Evolutionary conservation across 768 basidiomycete species (phyloP), one percentile per base, ranked within the genome.

Genomic region (Termitomyces sp.): DNA sequence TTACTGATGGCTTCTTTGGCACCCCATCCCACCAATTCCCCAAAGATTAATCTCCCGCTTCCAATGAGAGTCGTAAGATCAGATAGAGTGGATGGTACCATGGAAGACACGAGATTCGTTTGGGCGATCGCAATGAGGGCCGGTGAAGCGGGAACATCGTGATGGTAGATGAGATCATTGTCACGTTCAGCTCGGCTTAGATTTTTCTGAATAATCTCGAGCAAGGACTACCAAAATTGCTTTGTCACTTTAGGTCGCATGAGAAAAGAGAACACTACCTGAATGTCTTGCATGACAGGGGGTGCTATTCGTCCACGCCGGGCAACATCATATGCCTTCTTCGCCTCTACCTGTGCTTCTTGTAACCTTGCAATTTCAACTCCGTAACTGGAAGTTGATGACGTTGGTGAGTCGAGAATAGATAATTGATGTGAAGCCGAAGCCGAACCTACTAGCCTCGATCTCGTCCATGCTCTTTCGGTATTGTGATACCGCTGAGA

Each of bases 101-200:
- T 81, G 2, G 86, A 72, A 62, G 86, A 82, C 38, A 87, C 90
- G 69, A 98, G 83, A 10, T 83, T 74, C 2, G 86, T 85, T 42
- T 85, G 85, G 36, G 79, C 76, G 54, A 98, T 86, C 0, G 81
- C 70, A 0, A 86, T 75, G 7, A 97, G 82, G 15, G 87, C 81
- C 2, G 89, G 85, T 4, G 83, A 67, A 0, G 94, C 77, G 1
- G 96, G 94, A 1, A 96, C 80, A 59, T 92, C 88, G 55, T 92
- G 83, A 66, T 97, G 94, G 75, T 98, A 99, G 43, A 99, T 97
- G 7, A 97, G 77, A 72, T 96, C 91, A 71, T 99, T 99, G 72
- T 98, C 96, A 37, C 93, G 85, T 64, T 89, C 85, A 0, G 96
- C 92, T 14, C 92, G 83, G 4, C 78, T 73, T 38, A 91, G 72